These are phyloP conservation scores for Lentinula edodes DNA, from an alignment of 768 basidiomycete species.

Conservation along the genomic window DNA sequence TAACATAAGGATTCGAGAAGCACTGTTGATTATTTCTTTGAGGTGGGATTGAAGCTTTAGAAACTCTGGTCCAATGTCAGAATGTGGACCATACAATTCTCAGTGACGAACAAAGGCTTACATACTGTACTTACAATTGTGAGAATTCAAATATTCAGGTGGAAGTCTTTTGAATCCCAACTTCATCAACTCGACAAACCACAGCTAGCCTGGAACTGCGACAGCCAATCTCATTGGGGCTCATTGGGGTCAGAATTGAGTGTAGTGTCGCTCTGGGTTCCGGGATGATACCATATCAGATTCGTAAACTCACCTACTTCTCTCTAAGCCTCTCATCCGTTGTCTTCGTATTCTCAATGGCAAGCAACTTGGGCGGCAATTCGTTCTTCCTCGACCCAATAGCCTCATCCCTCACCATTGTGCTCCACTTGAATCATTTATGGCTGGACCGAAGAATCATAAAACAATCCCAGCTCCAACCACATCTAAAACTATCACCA, in stretches of 20 bases:
- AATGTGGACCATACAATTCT: too few relatives aligned
- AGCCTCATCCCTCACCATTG: neutral
- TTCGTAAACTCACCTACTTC: neutral
- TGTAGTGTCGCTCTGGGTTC: neutral
- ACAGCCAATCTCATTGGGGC: neutral
- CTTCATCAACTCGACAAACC: neutral
- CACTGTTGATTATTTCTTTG: too few relatives aligned
- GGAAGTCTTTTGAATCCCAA: neutral
- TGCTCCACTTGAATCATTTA: neutral
- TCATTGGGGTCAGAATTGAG: neutral
- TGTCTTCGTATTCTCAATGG: neutral
- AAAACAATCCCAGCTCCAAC: neutral
- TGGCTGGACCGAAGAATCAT: neutral
- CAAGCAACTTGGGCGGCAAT: neutral
- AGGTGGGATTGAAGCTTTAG: too few relatives aligned
- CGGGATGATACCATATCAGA: neutral
- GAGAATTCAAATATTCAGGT: neutral
- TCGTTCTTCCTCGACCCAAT: slow-evolving; percentile 2
- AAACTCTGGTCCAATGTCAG: too few relatives aligned
- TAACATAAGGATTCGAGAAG: too few relatives aligned
- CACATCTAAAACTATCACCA: neutral
- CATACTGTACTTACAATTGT: neutral
- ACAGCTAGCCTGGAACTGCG: neutral
- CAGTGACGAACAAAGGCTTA: too few relatives aligned
- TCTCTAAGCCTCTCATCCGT: neutral